Base-by-base conservation (phyloP, 257 asterid species). In the Buddleja alternifolia region DNA sequence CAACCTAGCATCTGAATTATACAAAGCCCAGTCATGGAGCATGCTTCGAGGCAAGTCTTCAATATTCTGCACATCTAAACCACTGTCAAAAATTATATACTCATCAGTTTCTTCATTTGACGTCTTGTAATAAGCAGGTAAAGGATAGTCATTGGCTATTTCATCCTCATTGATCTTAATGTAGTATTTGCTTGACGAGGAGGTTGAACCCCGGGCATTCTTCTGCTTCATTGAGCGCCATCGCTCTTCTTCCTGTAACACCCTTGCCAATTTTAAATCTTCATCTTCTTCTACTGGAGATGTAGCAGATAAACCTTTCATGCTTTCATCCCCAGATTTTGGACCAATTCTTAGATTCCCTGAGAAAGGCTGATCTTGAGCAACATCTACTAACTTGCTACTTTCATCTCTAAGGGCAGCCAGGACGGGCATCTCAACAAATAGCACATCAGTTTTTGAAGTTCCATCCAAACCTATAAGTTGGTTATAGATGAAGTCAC, bases 81-180 rank as follows among this genome's bases (percentile, higher is more conserved):
- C 95, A 60, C 84, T 73, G 48, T 88, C 99, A 80, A 87, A 93
- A 69, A 93, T 73, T 44, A 93, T 72, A 77, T 90, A 90, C 72
- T 93, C 99, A 70, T 93, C 99, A 3, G 83, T 86, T 80, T 93
- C 99, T 75, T 81, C 88, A 60, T 74, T 71, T 29, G 84, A 77
- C 32, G 81, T 81, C 82, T 85, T 85, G 77, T 90, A 93, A 78
- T 88, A 90, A 55, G 96, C 96, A 61, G 99, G 99, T 60, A 88
- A 72, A 60, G 97, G 99, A 77, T 93, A 93, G 74, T 90, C 99
- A 78, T 75, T 86, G 66, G 97, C 96, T 53, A 93, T 93, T 86
- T 93, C 99, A 83, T 88, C 99, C 79, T 93, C 99, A 42, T 90
- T 88, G 74, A 93, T 93, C 85, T 86, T 93, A 48, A 93, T 88